phyloP scores from a whole-genome alignment of 129 eudicot genomes.

The Helianthus tuberosus region DNA sequence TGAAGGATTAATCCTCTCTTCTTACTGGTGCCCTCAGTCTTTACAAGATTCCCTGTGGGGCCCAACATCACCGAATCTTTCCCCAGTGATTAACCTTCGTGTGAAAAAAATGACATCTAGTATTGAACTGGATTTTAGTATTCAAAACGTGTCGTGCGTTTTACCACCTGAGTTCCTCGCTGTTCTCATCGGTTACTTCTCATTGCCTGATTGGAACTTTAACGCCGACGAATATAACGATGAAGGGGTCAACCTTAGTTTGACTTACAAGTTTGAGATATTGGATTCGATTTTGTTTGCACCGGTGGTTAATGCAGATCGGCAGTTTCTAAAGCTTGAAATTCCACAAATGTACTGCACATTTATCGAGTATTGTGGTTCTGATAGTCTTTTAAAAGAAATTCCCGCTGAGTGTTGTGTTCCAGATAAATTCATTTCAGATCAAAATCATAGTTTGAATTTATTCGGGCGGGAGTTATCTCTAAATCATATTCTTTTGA shows the following conservation, averaged over 20 bases:
- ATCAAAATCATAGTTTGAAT: conserved; percentile 57
- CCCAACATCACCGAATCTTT: conserved; percentile 49
- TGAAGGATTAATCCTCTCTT: conserved; percentile 67
- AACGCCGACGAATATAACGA: conserved; percentile 24
- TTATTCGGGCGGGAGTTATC: conserved; percentile 68
- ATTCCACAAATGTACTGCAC: conserved; percentile 55
- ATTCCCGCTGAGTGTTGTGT: conserved; percentile 66
- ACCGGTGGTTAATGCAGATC: conserved; percentile 50
- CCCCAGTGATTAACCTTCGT: conserved; percentile 69
- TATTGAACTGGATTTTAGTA: conserved; percentile 55
- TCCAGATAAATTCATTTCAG: conserved; percentile 43
- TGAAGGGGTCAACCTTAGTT: conserved; percentile 15
- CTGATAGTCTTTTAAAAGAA: conserved; percentile 36
- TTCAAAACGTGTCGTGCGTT: conserved; percentile 81
- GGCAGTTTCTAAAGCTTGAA: conserved; percentile 63
- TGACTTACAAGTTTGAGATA: conserved; percentile 66
- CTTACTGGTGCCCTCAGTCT: conserved; percentile 62
- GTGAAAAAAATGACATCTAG: conserved; percentile 49
- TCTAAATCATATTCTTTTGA: conserved; percentile 48
- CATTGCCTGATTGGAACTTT: conserved; percentile 75
- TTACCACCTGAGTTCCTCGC: conserved; percentile 85
- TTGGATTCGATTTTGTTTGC: conserved; percentile 63
- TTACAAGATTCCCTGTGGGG: conserved; percentile 72
- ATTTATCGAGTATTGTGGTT: conserved; percentile 39
- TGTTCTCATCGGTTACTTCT: conserved; percentile 78